Evolutionary conservation across 768 basidiomycete genomes (phyloP).

Genomic region (Multifurca ochricompacta): DNA sequence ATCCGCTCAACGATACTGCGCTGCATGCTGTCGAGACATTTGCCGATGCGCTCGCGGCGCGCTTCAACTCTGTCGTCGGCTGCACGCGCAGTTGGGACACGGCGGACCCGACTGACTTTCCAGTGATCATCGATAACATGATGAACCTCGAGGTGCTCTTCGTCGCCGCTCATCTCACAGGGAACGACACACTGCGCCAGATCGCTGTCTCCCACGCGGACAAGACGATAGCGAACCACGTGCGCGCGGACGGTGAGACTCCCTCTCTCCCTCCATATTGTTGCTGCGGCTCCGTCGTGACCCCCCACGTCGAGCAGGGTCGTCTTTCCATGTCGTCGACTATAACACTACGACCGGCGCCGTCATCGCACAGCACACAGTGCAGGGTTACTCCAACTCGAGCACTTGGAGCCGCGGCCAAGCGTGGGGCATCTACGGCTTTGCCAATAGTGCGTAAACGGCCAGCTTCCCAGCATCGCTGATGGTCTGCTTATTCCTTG

Average conservation of each 20-base stretch:
- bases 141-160: constrained; percentile 55
- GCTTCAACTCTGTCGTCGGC: constrained; percentile 53
- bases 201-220: constrained; percentile 61
- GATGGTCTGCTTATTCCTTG: not conserved
- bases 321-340: constrained; percentile 48
- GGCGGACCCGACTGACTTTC: constrained; percentile 50
- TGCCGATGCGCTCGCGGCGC: constrained; percentile 45
- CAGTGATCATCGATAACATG: constrained; percentile 74
- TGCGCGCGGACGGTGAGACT: constrained; percentile 50
- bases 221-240: constrained; percentile 59
- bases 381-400: constrained; percentile 52
- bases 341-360: constrained; percentile 58
- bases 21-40: constrained; percentile 49
- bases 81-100: constrained; percentile 67
- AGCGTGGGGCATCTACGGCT: constrained; percentile 65
- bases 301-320: constrained; percentile 21
- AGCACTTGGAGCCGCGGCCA: constrained; percentile 75
- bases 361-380: constrained; percentile 49
- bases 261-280: not conserved
- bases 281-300: not conserved
- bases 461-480: not conserved
- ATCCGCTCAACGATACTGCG: constrained; percentile 50
- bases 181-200: constrained; percentile 47
- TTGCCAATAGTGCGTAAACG: constrained; percentile 49
- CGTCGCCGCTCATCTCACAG: constrained; percentile 39